Conservation (phyloP, 176 grass and related monocot species). For the Areca catechu region DNA sequence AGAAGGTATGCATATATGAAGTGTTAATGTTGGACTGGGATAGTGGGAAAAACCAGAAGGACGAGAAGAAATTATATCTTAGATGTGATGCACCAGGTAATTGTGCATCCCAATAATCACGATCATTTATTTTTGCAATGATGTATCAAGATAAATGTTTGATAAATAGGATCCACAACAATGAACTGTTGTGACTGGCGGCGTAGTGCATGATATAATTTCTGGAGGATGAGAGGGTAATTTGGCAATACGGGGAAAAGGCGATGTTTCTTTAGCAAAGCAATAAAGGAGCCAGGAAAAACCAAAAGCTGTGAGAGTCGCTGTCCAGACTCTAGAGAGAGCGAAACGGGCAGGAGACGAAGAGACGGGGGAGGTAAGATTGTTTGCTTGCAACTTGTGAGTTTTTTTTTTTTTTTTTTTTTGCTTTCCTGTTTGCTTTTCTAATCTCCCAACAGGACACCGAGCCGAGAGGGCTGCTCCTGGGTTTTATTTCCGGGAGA, state of each 20-base stretch:
- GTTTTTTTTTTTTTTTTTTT: no score
- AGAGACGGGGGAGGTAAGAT: neutral
- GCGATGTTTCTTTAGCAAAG: constrained; percentile 60
- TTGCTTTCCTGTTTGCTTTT: no score
- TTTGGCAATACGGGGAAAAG: constrained; percentile 28
- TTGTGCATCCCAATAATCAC: no score
- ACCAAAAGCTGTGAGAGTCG: constrained; percentile 39
- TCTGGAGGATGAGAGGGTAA: neutral
- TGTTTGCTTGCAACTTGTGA: neutral
- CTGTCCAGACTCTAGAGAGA: constrained; percentile 5
- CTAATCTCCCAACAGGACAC: no score
- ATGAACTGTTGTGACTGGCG: no score
- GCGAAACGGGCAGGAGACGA: neutral
- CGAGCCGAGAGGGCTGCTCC: neutral
- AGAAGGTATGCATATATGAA: neutral
- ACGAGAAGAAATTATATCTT: no score
- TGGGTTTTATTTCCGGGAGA: constrained; percentile 5
- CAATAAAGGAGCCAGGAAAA: constrained; percentile 33
- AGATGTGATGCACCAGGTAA: no score
- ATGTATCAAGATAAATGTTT: neutral
- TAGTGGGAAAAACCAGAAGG: no score
- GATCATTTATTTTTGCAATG: neutral
- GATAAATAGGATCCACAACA: neutral
- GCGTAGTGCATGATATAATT: no score
- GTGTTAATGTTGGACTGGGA: no score